Evolutionary conservation across 768 basidiomycete species (phyloP).

Genomic region (Leucocoprinus birnbaumii): DNA sequence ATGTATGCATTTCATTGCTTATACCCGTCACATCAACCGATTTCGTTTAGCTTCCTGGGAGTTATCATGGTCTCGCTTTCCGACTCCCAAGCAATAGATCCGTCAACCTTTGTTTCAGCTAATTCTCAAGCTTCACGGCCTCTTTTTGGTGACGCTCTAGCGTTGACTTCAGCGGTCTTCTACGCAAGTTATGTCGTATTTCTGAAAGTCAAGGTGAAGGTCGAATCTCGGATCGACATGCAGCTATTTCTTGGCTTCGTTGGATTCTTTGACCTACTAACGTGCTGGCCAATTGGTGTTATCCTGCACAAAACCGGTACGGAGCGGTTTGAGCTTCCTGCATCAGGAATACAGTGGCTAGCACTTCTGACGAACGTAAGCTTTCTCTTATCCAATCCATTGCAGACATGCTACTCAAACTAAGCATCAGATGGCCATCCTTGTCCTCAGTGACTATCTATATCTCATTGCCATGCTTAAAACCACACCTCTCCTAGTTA

Average conservation of each 20-base stretch:
- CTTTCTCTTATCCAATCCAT: slow-evolving; percentile 3
- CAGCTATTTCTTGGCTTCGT: slow-evolving; percentile 94
- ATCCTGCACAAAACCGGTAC: slow-evolving; percentile 69
- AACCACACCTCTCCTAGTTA: slow-evolving; percentile 94
- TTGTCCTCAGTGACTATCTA: slow-evolving; percentile 79
- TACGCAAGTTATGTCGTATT: slow-evolving; percentile 88
- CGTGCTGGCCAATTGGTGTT: slow-evolving; percentile 74
- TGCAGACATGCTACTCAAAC: background rate
- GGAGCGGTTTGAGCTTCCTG: slow-evolving; percentile 73
- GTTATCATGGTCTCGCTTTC: slow-evolving; percentile 88
- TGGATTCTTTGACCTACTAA: slow-evolving; percentile 78
- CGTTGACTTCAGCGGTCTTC: slow-evolving; percentile 79
- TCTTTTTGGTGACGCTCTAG: slow-evolving; percentile 69
- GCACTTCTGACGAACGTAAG: slow-evolving; percentile 38
- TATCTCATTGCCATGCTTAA: slow-evolving; percentile 93
- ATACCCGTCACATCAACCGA: background rate
- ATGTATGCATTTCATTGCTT: background rate
- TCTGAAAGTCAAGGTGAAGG: slow-evolving; percentile 81
- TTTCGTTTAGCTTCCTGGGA: slow-evolving; percentile 48
- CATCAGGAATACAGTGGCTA: slow-evolving; percentile 33
- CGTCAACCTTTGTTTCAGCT: slow-evolving; percentile 17
- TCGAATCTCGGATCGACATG: slow-evolving; percentile 87
- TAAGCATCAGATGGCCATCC: slow-evolving; percentile 70
- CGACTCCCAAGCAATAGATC: slow-evolving; percentile 47
- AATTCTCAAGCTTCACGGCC: slow-evolving; percentile 18